Conservation (phyloP, 2,329 filamentous ascomycete genomes). For the Fusarium sp. region DNA sequence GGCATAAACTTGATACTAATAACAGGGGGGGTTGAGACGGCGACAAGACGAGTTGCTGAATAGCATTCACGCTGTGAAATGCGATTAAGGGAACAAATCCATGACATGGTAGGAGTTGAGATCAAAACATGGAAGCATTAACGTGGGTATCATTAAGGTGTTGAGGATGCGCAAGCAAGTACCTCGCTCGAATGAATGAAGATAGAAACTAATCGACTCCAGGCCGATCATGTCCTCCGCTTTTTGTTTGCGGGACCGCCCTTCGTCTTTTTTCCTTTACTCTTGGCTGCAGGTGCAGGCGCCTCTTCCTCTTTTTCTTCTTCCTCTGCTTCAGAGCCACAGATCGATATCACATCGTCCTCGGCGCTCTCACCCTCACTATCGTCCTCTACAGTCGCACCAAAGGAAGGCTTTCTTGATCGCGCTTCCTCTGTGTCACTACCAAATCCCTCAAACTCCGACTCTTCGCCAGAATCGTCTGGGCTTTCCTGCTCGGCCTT, state of each 20-base stretch:
- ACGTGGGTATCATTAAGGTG: slow-evolving; percentile 45
- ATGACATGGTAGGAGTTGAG: not conserved
- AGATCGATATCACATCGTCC: slow-evolving; percentile 53
- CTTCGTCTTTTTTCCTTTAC: slow-evolving; percentile 40
- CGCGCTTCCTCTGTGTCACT: slow-evolving; percentile 53
- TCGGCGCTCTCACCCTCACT: slow-evolving; percentile 59
- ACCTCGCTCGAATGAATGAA: slow-evolving; percentile 42
- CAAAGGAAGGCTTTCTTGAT: slow-evolving; percentile 52
- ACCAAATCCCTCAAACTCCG: slow-evolving; percentile 56
- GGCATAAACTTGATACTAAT: not conserved
- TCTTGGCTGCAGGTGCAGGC: slow-evolving; percentile 20
- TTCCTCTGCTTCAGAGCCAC: slow-evolving; percentile 47
- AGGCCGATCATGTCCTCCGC: slow-evolving; percentile 43
- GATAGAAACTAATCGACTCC: slow-evolving; percentile 29
- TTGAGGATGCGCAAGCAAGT: slow-evolving; percentile 35
- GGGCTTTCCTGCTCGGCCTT: slow-evolving; percentile 52
- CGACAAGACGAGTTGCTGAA: not conserved
- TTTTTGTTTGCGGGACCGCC: slow-evolving; percentile 46
- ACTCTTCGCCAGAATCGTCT: slow-evolving; percentile 56
- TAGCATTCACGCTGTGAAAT: not conserved
- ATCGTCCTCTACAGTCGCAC: slow-evolving; percentile 50
- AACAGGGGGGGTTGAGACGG: no score
- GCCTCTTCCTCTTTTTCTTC: slow-evolving; percentile 45
- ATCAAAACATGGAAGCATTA: slow-evolving; percentile 23
- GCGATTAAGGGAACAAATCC: not conserved